A percentile compares a stretch with the other conserved stretches of the same genome.
Conservation (phyloP, 169 alveolate species). For the Babesia caballi region DNA sequence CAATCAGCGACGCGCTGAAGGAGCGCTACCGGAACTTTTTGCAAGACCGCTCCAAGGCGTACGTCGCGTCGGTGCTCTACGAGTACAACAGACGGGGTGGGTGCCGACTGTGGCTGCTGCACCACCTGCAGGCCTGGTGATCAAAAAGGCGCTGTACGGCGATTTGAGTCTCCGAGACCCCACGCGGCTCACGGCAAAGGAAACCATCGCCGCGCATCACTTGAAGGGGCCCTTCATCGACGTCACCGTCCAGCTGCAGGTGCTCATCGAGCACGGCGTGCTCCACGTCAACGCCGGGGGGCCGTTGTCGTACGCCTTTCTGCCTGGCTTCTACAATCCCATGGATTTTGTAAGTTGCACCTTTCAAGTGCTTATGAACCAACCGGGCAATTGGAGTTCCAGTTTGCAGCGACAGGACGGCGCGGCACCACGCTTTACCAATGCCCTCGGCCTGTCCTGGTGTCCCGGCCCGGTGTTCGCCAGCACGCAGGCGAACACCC, state of each 20-base stretch:
- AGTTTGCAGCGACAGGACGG: too few species aligned
- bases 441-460: too few species aligned
- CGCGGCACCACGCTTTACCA: too few species aligned
- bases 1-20: slow-evolving; percentile 24
- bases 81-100: slow-evolving; percentile 40
- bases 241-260: slow-evolving; percentile 63
- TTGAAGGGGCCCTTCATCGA: slow-evolving; percentile 59
- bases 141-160: slow-evolving; percentile 66
- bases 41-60: slow-evolving; percentile 20
- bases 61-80: slow-evolving; percentile 16
- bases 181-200: slow-evolving; percentile 9
- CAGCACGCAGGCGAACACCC: too few species aligned
- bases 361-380: too few species aligned
- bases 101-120: not conserved
- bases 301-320: slow-evolving; percentile 41
- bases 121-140: slow-evolving; percentile 34
- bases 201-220: slow-evolving; percentile 38
- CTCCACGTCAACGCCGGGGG: slow-evolving; percentile 42
- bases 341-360: slow-evolving; percentile 38
- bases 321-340: slow-evolving; percentile 68
- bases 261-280: slow-evolving; percentile 48
- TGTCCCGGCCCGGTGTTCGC: too few species aligned
- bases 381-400: too few species aligned
- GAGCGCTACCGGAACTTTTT: slow-evolving; percentile 33
- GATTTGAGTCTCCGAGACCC: slow-evolving; percentile 54